Evolutionary conservation across 352 stramenopile genomes (phyloP).

Genomic region (Pythium vanterpoolii): DNA sequence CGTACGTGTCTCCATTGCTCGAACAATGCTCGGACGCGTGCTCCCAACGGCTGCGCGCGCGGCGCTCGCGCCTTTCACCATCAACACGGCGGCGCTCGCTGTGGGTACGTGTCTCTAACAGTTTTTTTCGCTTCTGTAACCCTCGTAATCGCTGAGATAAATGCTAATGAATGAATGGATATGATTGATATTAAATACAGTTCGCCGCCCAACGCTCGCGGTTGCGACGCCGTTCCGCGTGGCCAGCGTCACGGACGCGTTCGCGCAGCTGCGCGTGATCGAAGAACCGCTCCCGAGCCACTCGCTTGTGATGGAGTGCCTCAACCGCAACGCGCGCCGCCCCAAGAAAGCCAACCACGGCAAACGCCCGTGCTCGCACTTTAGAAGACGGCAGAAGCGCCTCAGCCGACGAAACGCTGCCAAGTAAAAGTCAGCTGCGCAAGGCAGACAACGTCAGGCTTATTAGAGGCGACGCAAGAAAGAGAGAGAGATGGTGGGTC

Average conservation of each 20-base stretch:
- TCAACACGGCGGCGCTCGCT: slow-evolving; percentile 10
- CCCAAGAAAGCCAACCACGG: slow-evolving; percentile 88
- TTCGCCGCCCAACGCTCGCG: slow-evolving; percentile 13
- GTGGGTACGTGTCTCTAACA: slow-evolving; percentile 8
- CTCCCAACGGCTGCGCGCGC: slow-evolving; percentile 25
- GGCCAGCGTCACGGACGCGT: slow-evolving; percentile 25
- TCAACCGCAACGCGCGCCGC: slow-evolving; percentile 79
- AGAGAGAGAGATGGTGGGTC: slow-evolving; percentile 12
- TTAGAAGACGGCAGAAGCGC: slow-evolving; percentile 74
- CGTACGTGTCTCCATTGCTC: neutral
- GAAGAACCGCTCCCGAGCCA: slow-evolving; percentile 41
- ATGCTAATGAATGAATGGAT: neutral
- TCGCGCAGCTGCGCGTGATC: slow-evolving; percentile 41
- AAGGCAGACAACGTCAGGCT: neutral
- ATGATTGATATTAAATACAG: no score
- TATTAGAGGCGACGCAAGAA: neutral
- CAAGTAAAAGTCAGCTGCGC: slow-evolving; percentile 23
- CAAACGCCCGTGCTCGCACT: slow-evolving; percentile 84
- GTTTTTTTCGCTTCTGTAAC: neutral
- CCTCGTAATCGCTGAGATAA: neutral
- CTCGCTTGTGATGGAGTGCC: slow-evolving; percentile 62
- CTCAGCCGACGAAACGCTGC: slow-evolving; percentile 48
- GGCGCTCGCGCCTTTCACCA: slow-evolving; percentile 22
- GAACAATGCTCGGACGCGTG: slow-evolving; percentile 27
- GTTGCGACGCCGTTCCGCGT: slow-evolving; percentile 12